Evolutionary conservation across 805 yeast species (phyloP).

Genomic region (Scheffersomyces ergatensis): DNA sequence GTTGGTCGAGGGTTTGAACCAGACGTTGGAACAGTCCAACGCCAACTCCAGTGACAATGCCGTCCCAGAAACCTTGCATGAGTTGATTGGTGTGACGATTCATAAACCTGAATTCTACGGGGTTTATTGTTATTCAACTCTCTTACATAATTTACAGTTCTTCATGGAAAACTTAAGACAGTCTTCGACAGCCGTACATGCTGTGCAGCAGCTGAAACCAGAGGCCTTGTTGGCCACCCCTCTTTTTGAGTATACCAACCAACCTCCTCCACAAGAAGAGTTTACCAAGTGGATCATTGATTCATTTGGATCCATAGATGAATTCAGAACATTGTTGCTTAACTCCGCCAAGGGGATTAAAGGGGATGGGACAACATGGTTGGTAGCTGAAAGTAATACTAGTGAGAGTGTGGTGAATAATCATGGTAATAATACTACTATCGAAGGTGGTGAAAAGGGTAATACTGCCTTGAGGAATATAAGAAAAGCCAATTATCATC

Average conservation of each 20-base stretch:
- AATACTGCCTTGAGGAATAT: too few species aligned
- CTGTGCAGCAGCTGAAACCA: slow-evolving; percentile 17
- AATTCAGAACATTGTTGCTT: slow-evolving; percentile 68
- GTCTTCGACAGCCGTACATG: slow-evolving; percentile 7
- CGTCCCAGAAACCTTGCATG: slow-evolving; percentile 21
- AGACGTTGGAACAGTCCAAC: slow-evolving; percentile 24
- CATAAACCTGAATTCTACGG: slow-evolving; percentile 44
- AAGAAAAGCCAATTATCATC: slow-evolving; percentile 10
- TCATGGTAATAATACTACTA: not conserved
- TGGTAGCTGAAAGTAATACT: slow-evolving; percentile 58
- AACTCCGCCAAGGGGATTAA: slow-evolving; percentile 68
- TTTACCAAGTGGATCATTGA: slow-evolving; percentile 49
- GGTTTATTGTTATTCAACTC: slow-evolving; percentile 44
- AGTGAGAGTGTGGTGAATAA: slow-evolving; percentile 16
- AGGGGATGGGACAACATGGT: slow-evolving; percentile 92
- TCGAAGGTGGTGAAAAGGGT: not conserved
- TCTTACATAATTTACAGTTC: slow-evolving; percentile 48
- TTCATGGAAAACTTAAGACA: slow-evolving; percentile 44
- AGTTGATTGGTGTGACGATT: slow-evolving; percentile 40
- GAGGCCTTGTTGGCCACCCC: slow-evolving; percentile 47
- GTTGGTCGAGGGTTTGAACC: slow-evolving; percentile 34
- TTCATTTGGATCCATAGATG: slow-evolving; percentile 74
- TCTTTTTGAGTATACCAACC: slow-evolving; percentile 29
- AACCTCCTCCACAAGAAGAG: slow-evolving; percentile 25
- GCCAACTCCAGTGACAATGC: slow-evolving; percentile 15